Conservation (phyloP, 192 early-diverging fungal genomes). For the Podila epicladia region DNA sequence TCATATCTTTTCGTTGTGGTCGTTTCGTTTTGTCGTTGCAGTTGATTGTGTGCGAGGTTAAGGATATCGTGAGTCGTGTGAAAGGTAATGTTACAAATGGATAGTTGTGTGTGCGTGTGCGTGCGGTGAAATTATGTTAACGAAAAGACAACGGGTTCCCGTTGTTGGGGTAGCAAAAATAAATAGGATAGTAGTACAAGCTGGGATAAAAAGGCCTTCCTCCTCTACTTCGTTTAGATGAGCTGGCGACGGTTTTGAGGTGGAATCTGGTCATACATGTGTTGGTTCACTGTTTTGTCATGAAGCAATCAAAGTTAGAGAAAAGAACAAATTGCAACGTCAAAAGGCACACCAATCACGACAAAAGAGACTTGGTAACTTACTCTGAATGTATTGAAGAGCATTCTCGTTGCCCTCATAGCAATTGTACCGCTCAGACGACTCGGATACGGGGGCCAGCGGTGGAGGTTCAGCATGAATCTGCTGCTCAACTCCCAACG, state of each 20-base stretch:
- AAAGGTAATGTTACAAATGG: too few relatives aligned
- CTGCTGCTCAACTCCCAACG: conserved; percentile 43
- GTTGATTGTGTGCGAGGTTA: too few relatives aligned
- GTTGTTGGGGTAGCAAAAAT: too few relatives aligned
- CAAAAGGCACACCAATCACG: neutral
- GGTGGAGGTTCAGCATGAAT: conserved; percentile 12
- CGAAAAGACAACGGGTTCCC: neutral
- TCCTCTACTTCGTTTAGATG: conserved; percentile 9
- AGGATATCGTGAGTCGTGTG: too few relatives aligned
- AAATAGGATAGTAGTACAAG: too few relatives aligned
- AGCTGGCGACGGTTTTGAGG: conserved; percentile 33
- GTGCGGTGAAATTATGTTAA: conserved; percentile 5
- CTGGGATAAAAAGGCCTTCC: neutral
- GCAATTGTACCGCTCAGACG: conserved; percentile 4
- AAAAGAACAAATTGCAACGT: neutral
- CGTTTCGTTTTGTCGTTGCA: too few relatives aligned
- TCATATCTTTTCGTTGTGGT: too few relatives aligned
- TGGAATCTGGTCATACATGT: conserved; percentile 29
- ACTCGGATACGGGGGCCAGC: neutral
- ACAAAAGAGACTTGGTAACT: conserved; percentile 5
- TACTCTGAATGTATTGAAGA: conserved; percentile 35
- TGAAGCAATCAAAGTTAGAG: neutral
- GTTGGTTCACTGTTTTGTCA: conserved; percentile 32
- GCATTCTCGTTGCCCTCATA: conserved; percentile 14
- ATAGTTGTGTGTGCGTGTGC: too few relatives aligned